Base-by-base conservation (phyloP, 2,329 filamentous ascomycete species). In the Cyphellophora attinorum region DNA sequence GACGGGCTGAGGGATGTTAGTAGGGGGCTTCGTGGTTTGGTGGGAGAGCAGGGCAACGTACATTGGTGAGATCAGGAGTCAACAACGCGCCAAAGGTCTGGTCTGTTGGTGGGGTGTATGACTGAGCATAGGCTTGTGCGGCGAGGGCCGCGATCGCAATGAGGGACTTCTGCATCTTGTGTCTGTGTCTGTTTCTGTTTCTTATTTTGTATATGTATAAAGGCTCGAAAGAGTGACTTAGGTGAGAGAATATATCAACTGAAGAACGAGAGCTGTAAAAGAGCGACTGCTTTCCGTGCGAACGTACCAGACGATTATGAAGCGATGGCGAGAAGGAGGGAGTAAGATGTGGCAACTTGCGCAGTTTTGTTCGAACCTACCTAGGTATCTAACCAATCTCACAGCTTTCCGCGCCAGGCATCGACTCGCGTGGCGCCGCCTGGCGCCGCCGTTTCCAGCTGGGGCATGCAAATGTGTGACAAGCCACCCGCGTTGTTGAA, bases 41-140 rank as follows among this genome's bases (percentile, higher is more conserved):
- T 6, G 16, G 29, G 27, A 5, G 5, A 11, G 27, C 21, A 35
- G 23, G 16, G 19, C 4, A 29, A 38, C 28, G 27, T 37, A 45
- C 42, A 19, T 31, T 12, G 17, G 34, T 29, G 27, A 34, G 21
- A 27, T 47, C 42, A 12, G 46, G 46, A 6, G 37, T 42, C 18
- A 49, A 39, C n/a, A 49, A 35, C n/a, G 46, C 29, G 14, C 46
- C 46, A 36, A 40, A 49, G 11, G 45, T 44, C 4, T 27, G 23
- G 12, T 32, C 33, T 5, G 16, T 29, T 4, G 46, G 46, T 25
- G 41, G 32, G 29, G 46, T 49, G 33, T 37, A 49, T n/a, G n/a
- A n/a, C n/a, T n/a, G n/a, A 12, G 62, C 88, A 39, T 86, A 76
- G 13, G 96, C 72, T 1, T 79, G 62, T 10, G 76, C 74, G 21